These are phyloP conservation scores for Domatiomyces globalis DNA, from an alignment of 2,329 filamentous ascomycete species.

Conservation along the genomic window DNA sequence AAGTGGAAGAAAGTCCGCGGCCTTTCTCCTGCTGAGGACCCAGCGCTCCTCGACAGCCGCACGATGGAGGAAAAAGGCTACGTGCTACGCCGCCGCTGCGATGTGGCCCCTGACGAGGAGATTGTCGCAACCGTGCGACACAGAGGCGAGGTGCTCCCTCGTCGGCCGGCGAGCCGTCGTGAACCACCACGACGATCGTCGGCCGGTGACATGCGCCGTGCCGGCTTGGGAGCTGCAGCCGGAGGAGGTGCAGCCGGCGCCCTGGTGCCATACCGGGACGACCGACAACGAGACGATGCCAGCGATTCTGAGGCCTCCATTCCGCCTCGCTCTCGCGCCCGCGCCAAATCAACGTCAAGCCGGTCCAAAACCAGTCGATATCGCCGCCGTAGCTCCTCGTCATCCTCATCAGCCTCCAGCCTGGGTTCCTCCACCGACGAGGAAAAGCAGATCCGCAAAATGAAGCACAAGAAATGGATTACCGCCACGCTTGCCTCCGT, in stretches of 20 bases:
- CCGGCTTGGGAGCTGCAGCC: slow-evolving; percentile 7
- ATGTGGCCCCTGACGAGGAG: slow-evolving; percentile 18
- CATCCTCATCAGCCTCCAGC: slow-evolving; percentile 38
- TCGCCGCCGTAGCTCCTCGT: background rate
- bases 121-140: slow-evolving; percentile 18
- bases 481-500: slow-evolving; percentile 53
- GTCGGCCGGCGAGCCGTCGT: slow-evolving; percentile 8
- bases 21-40: slow-evolving; percentile 8
- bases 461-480: slow-evolving; percentile 52
- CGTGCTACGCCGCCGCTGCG: slow-evolving; percentile 14
- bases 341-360: slow-evolving; percentile 13
- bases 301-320: slow-evolving; percentile 18
- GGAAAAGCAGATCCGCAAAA: slow-evolving; percentile 47
- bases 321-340: slow-evolving; percentile 14
- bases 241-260: slow-evolving; percentile 12
- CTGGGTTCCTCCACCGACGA: slow-evolving; percentile 47
- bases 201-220: slow-evolving; percentile 8
- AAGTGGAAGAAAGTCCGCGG: slow-evolving; percentile 13
- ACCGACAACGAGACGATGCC: slow-evolving; percentile 5
- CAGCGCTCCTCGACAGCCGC: slow-evolving; percentile 8
- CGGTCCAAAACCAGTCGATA: slow-evolving; percentile 4
- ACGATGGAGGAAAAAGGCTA: slow-evolving; percentile 18
- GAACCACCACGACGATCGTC: slow-evolving; percentile 9
- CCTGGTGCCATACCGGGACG: slow-evolving; percentile 5
- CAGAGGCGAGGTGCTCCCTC: slow-evolving; percentile 13